Conservation (phyloP, 2,329 filamentous ascomycete genomes). For the Septoria linicola region DNA sequence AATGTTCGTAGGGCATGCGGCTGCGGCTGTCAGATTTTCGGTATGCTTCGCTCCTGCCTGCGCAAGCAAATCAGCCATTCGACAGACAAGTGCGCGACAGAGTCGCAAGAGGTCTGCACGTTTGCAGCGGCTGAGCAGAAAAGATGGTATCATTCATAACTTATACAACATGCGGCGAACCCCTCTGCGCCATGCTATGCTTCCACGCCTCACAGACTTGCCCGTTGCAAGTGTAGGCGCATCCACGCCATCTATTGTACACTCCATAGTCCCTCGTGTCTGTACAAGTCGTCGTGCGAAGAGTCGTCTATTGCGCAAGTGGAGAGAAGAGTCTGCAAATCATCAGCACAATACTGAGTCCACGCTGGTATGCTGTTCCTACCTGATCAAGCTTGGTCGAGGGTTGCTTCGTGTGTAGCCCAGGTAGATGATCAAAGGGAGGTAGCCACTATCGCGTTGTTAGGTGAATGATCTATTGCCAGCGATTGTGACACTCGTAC, state of each 20-base stretch:
- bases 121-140: not conserved
- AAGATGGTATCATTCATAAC: conserved; percentile 11
- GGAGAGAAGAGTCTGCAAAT: conserved; percentile 33
- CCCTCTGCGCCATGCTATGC: conserved; percentile 22
- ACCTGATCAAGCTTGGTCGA: conserved; percentile 76
- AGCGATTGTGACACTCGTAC: conserved; percentile 52
- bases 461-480: conserved; percentile 11
- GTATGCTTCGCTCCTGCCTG: too few species aligned
- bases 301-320: conserved; percentile 32
- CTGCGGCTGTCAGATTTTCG: too few species aligned
- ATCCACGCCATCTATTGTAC: conserved; percentile 23
- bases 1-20: too few species aligned
- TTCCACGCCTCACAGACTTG: conserved; percentile 12
- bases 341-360: conserved; percentile 15
- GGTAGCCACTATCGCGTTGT: conserved; percentile 70
- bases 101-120: too few species aligned
- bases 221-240: conserved; percentile 1
- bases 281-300: conserved; percentile 6
- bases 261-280: conserved; percentile 5
- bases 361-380: not conserved
- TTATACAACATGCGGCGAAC: conserved; percentile 4
- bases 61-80: too few species aligned
- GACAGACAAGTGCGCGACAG: too few species aligned
- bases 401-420: conserved; percentile 95
- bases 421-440: conserved; percentile 94